Base-by-base conservation (phyloP, 2,329 filamentous ascomycete species). In the Lachnellula cervina region DNA sequence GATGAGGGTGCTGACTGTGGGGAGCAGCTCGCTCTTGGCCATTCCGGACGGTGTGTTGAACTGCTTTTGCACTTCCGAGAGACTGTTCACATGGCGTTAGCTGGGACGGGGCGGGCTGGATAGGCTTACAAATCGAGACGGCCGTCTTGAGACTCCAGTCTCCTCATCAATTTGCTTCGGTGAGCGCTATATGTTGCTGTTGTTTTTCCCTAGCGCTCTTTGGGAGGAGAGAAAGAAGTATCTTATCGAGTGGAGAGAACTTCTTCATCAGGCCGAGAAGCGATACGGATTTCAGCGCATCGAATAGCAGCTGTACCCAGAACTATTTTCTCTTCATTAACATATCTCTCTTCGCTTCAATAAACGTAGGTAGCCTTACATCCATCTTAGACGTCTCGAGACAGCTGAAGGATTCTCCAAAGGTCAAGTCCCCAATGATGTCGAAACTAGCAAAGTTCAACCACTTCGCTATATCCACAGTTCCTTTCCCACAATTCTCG, bases 401-500 rank as follows among this genome's bases (percentile, higher is more conserved):
- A 56, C 66, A 69, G 14, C 61, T 62, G 58, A 73, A 75, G 1
- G 71, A 69, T 54, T 75, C 71, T 14, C 74, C 75, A 58, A 77
- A 77, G 0, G 74, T 68, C 38, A 77, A 67, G 54, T 77, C 74
- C 16, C 73, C 72, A 40, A 73, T 69, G 23, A 74, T 62, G 56
- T 73, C 73, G 57, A 74, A 73, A 1, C 70, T 67, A 2, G 66
- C 49, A 55, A 65, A 69, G 38, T 71, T 67, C 55, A 60, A 72
- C 70, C 71, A 73, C 51, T 66, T 58, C 3, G 58, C 62, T 57
- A 73, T 65, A 44, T 64, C 60, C 6, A 65, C 55, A 66, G 38
- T 46, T 28, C 37, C 37, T 17, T 21, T 57, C n/a, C n/a, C 45
- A 25, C 60, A 58, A 28, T 66, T 60, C 57, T 56, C 53, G 8